Evolutionary conservation across 23 red algal genomes (phyloP).

Genomic region (Gracilariopsis chorda): DNA sequence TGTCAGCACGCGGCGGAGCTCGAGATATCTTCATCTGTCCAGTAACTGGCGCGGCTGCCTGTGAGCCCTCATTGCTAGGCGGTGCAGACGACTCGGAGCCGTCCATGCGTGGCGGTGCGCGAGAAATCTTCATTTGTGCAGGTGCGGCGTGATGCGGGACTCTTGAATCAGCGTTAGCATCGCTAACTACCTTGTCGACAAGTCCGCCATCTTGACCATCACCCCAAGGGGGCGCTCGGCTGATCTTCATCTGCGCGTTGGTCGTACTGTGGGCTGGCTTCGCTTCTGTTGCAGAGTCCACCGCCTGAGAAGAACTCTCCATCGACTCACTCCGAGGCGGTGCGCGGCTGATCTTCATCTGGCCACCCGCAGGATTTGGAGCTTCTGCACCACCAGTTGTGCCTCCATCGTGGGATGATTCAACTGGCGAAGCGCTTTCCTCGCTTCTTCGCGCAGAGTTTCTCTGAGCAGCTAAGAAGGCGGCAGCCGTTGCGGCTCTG

Average conservation of each 20-base stretch:
- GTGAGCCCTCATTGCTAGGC: background rate
- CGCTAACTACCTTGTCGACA: background rate
- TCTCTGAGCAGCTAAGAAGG: background rate
- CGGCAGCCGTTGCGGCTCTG: background rate
- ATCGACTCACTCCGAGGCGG: background rate
- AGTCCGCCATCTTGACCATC: background rate
- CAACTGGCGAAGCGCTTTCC: background rate
- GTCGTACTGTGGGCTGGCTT: background rate
- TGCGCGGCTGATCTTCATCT: conserved; percentile 31
- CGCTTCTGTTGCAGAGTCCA: background rate
- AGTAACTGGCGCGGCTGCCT: background rate
- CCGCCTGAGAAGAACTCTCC: background rate
- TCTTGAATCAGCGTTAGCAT: background rate
- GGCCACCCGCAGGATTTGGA: background rate
- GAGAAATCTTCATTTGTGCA: background rate
- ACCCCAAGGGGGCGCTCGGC: background rate
- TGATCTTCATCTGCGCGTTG: background rate
- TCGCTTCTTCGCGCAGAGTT: background rate
- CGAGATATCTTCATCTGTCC: conserved; percentile 16
- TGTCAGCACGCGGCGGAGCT: background rate
- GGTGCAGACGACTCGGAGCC: background rate
- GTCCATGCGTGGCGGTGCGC: background rate
- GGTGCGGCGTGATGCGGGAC: background rate
- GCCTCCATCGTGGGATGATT: background rate
- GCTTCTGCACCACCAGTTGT: background rate